Percentiles rank a stretch among this genome's conserved stretches.
These are phyloP conservation scores for Arabidopsis lyrata DNA, from an alignment of 441 rosid genomes.

Conservation along the genomic window DNA sequence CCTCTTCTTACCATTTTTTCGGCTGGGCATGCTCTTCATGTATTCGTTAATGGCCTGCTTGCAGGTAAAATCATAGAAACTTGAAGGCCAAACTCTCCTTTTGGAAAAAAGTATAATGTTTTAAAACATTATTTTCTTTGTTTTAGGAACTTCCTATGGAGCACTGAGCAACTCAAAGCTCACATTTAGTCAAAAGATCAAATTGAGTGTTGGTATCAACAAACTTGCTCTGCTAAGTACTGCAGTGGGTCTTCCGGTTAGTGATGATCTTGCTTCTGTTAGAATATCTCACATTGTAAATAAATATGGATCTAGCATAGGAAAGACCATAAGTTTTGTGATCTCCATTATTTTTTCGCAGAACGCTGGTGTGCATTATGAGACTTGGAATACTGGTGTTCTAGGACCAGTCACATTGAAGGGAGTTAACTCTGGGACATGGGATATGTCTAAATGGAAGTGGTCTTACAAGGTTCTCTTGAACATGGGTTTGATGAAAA, in stretches of 20 bases:
- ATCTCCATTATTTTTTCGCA: conserved; percentile 40
- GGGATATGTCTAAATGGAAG: conserved; percentile 70
- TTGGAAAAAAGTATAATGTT: not conserved
- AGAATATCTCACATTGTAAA: not conserved
- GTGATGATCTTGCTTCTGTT: conserved; percentile 36
- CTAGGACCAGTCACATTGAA: conserved; percentile 65
- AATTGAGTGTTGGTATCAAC: conserved; percentile 58
- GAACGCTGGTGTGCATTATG: conserved; percentile 89
- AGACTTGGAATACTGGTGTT: conserved; percentile 73
- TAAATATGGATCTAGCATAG: not conserved
- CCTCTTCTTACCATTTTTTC: conserved; percentile 65
- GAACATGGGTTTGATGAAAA: conserved; percentile 5
- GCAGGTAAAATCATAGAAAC: conserved; percentile 47
- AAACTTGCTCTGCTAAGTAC: conserved; percentile 62
- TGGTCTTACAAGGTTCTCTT: conserved; percentile 73
- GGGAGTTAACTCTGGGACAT: conserved; percentile 65
- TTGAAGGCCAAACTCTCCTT: not conserved
- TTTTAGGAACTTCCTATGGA: conserved; percentile 59
- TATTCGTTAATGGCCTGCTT: conserved; percentile 63
- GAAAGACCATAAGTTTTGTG: not conserved
- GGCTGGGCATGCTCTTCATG: conserved; percentile 72
- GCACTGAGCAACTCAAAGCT: conserved; percentile 49
- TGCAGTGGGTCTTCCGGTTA: conserved; percentile 68
- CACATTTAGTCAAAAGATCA: conserved; percentile 54
- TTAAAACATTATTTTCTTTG: not conserved